Evolutionary conservation across 805 yeast genomes (phyloP).

Genomic region (Saitoella complicata): DNA sequence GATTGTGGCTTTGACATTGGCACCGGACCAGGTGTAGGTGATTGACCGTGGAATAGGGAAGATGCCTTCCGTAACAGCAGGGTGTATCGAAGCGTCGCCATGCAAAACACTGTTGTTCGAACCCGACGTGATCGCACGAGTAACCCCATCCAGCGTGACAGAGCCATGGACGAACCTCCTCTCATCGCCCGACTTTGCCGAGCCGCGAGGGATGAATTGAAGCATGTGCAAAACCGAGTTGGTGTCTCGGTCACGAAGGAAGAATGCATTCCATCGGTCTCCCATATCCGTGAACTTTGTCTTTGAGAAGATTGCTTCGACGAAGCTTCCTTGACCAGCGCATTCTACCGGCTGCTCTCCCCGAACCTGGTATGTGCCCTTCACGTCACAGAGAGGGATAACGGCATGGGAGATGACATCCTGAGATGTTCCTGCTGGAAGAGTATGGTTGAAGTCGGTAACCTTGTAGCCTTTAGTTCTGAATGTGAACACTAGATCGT

Average conservation of each 20-base stretch:
- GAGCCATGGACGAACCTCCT: neutral
- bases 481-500: neutral
- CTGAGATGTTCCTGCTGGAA: neutral
- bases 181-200: neutral
- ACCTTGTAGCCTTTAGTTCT: neutral
- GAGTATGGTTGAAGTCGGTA: neutral
- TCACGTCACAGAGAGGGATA: neutral
- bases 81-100: neutral
- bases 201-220: slow-evolving; percentile 1
- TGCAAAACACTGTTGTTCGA: neutral
- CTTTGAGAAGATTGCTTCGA: neutral
- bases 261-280: neutral
- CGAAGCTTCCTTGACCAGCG: neutral
- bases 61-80: neutral
- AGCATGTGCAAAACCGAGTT: neutral
- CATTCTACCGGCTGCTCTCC: neutral
- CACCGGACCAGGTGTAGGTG: neutral
- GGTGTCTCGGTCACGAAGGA: neutral
- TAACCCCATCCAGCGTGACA: neutral
- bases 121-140: neutral
- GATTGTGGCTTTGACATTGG: neutral
- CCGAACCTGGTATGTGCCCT: neutral
- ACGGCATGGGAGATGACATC: neutral
- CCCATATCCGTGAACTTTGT: slow-evolving; percentile 2
- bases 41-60: neutral